phyloP scores from a whole-genome alignment of 805 yeast species.

The Starmerella gropengiesseri region DNA sequence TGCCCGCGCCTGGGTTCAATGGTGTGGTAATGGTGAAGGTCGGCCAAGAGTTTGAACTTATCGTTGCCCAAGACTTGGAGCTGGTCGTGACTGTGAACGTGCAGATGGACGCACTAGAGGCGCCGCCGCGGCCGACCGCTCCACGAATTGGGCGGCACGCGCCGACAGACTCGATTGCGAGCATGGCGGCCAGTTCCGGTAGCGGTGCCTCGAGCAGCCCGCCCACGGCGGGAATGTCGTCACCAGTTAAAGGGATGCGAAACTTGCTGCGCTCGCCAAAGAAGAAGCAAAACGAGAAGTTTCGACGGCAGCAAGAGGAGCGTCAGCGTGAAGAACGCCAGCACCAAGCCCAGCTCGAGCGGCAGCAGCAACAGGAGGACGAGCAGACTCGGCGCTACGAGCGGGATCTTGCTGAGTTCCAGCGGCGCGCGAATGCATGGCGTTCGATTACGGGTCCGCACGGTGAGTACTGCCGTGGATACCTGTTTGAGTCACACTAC shows the following conservation, averaged over 20 bases:
- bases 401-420: constrained; percentile 17
- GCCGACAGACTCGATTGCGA: constrained; percentile 2
- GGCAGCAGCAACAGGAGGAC: constrained; percentile 7
- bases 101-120: constrained; percentile 39
- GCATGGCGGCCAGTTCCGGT: neutral
- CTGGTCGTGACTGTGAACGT: constrained; percentile 59
- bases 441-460: constrained; percentile 58
- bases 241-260: constrained; percentile 16
- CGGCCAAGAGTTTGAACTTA: constrained; percentile 65
- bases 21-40: constrained; percentile 18
- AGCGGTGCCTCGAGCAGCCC: neutral
- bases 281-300: constrained; percentile 12
- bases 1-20: constrained; percentile 19
- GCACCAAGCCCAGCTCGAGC: constrained; percentile 19
- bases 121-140: constrained; percentile 19
- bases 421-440: constrained; percentile 36
- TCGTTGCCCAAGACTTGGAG: constrained; percentile 50
- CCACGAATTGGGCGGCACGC: constrained; percentile 6
- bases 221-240: constrained; percentile 1
- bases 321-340: constrained; percentile 22
- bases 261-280: constrained; percentile 23
- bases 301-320: constrained; percentile 9
- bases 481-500: constrained; percentile 50
- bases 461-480: constrained; percentile 80
- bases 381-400: constrained; percentile 12